Conservation (phyloP, 768 basidiomycete species). For the Pleurotus ostreatus region DNA sequence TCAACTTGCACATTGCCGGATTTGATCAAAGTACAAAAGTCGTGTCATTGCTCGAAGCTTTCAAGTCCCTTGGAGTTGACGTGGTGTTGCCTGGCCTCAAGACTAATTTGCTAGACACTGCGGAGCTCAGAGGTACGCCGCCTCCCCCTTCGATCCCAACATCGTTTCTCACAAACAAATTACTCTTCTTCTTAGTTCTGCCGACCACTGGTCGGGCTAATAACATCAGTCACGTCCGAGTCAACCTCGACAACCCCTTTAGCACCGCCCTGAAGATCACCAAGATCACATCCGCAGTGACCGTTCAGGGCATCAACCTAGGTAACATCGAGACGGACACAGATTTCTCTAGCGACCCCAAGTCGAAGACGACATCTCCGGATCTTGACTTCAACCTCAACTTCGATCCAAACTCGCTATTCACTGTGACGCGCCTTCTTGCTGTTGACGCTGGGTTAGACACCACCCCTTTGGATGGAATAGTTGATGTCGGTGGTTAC, state of each 20-base stretch:
- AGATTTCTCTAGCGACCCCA: conserved; percentile 49
- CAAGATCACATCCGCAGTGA: conserved; percentile 55
- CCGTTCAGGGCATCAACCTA: conserved; percentile 55
- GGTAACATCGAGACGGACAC: conserved; percentile 55
- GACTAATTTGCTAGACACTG: conserved; percentile 50
- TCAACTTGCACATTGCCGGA: conserved; percentile 52
- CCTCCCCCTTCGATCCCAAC: too few relatives aligned
- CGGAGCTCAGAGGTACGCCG: conserved; percentile 46
- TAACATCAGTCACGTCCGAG: conserved; percentile 63
- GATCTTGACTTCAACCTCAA: conserved; percentile 60
- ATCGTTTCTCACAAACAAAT: too few relatives aligned
- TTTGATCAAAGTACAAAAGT: conserved; percentile 58
- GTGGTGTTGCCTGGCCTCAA: conserved; percentile 58
- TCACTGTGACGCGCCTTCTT: conserved; percentile 65
- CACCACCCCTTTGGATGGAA: conserved; percentile 58
- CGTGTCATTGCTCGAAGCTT: conserved; percentile 54
- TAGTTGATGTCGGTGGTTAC: conserved; percentile 66
- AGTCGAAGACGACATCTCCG: conserved; percentile 54
- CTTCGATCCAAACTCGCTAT: conserved; percentile 62
- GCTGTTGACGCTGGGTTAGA: conserved; percentile 61
- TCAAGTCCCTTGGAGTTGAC: conserved; percentile 53
- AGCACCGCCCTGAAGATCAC: conserved; percentile 55
- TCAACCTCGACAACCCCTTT: conserved; percentile 66
- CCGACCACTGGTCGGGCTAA: conserved; percentile 57
- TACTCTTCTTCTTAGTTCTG: conserved; percentile 37